phyloP scores from a whole-genome alignment of 352 stramenopile species.

The Phytophthora litchii region DNA sequence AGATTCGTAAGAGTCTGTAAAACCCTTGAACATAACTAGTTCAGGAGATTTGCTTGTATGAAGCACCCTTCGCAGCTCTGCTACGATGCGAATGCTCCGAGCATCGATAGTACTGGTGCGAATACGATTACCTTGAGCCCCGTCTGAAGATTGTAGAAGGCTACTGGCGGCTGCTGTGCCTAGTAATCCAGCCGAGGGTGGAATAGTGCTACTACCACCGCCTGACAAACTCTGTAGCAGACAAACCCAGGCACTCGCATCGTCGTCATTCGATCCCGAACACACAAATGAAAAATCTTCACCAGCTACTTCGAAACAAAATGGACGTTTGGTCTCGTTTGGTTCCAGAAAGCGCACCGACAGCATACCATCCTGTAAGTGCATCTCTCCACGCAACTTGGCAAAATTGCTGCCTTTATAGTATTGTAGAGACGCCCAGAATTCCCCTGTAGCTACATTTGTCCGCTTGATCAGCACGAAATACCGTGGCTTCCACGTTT shows the following conservation, averaged over 20 bases:
- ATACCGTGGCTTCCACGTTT: slow-evolving; percentile 89
- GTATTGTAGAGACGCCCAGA: slow-evolving; percentile 80
- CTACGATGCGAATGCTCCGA: slow-evolving; percentile 84
- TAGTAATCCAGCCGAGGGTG: slow-evolving; percentile 38
- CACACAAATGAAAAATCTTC: slow-evolving; percentile 79
- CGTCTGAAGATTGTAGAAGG: slow-evolving; percentile 43
- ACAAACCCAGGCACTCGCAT: slow-evolving; percentile 87
- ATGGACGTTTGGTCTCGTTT: slow-evolving; percentile 78
- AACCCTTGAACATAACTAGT: slow-evolving; percentile 69
- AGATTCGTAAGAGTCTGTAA: slow-evolving; percentile 65
- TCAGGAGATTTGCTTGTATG: slow-evolving; percentile 82
- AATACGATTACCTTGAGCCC: slow-evolving; percentile 29
- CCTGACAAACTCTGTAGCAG: slow-evolving; percentile 75
- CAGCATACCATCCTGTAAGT: slow-evolving; percentile 69
- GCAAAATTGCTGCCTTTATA: slow-evolving; percentile 87
- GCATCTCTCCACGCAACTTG: slow-evolving; percentile 80
- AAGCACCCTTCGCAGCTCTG: slow-evolving; percentile 73
- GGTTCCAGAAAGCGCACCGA: slow-evolving; percentile 81
- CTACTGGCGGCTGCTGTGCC: slow-evolving; percentile 41
- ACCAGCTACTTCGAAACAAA: slow-evolving; percentile 83
- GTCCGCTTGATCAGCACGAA: slow-evolving; percentile 88
- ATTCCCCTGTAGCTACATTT: slow-evolving; percentile 69
- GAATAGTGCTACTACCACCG: slow-evolving; percentile 42
- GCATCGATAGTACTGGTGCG: slow-evolving; percentile 55
- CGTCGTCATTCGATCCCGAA: slow-evolving; percentile 82